These are phyloP conservation scores for Linaria vulgaris DNA, from an alignment of 257 asterid species.

Conservation along the genomic window DNA sequence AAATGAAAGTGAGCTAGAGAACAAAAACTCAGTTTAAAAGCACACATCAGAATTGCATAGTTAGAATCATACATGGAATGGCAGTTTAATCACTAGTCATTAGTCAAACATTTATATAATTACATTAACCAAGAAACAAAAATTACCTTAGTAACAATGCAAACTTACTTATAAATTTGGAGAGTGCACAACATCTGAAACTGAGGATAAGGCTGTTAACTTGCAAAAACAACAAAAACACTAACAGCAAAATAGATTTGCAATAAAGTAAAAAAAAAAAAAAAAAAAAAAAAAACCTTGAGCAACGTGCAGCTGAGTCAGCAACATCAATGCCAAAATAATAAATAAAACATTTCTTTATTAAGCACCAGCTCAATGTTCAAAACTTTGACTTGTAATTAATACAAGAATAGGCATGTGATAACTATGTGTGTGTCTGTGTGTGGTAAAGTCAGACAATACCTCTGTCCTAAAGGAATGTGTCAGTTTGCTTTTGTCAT, in stretches of 20 bases:
- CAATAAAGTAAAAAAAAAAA: constrained; percentile 3
- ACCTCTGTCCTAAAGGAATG: background rate
- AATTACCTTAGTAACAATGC: background rate
- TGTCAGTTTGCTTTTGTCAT: background rate
- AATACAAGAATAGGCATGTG: constrained; percentile 21
- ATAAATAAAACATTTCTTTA: constrained; percentile 23
- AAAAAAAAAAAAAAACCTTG: constrained; percentile 15
- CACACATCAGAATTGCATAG: too few relatives aligned
- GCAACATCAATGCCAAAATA: constrained; percentile 27
- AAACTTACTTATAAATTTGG: constrained; percentile 28
- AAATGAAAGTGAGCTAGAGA: constrained; percentile 21
- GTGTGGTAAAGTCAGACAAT: background rate
- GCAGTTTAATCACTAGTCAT: constrained; percentile 18
- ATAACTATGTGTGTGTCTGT: constrained; percentile 5
- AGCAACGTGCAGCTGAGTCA: constrained; percentile 14
- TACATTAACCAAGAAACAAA: constrained; percentile 21
- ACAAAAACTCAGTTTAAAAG: too few relatives aligned
- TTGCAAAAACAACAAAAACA: too few relatives aligned
- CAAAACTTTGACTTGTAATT: background rate
- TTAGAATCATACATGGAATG: too few relatives aligned
- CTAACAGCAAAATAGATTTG: too few relatives aligned
- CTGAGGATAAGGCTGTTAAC: background rate
- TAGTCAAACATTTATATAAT: constrained; percentile 10
- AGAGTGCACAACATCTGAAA: constrained; percentile 15
- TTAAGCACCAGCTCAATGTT: constrained; percentile 18